Evolutionary conservation across 2,329 filamentous ascomycete species (phyloP).

Genomic region (Penicillium oxalicum): DNA sequence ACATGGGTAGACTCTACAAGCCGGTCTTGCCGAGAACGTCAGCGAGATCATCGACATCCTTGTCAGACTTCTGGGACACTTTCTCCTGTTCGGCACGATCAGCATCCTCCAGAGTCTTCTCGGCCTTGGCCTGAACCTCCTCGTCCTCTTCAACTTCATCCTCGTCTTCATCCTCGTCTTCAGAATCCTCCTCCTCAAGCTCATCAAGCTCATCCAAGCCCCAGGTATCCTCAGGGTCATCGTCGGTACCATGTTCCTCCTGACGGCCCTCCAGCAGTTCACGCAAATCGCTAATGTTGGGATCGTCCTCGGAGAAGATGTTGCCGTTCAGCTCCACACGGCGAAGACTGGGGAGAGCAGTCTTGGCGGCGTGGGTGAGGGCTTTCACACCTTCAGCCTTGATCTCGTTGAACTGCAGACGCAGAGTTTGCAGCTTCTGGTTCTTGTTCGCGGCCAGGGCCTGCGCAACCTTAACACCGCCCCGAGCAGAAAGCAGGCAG

Average conservation of each 20-base stretch:
- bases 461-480: conserved; percentile 65
- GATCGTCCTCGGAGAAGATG: conserved; percentile 83
- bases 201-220: conserved; percentile 81
- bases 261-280: conserved; percentile 71
- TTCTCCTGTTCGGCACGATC: conserved; percentile 53
- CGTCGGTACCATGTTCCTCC: conserved; percentile 56
- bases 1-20: conserved; percentile 18
- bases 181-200: conserved; percentile 67
- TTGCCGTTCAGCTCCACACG: conserved; percentile 95
- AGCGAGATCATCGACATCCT: conserved; percentile 75
- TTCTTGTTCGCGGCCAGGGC: conserved; percentile 73
- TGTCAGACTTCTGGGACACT: conserved; percentile 66
- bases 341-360: conserved; percentile 66
- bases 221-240: conserved; percentile 73
- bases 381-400: conserved; percentile 66
- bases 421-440: conserved; percentile 68
- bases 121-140: conserved; percentile 47
- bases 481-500: conserved; percentile 73
- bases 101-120: conserved; percentile 64
- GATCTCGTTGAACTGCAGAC: conserved; percentile 93
- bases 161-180: conserved; percentile 63
- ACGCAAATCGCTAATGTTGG: conserved; percentile 61
- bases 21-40: conserved; percentile 66
- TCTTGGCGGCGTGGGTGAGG: conserved; percentile 62
- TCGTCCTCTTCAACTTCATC: conserved; percentile 65